phyloP scores from a whole-genome alignment of 208 protist species.

The Borovskyia barvae region DNA sequence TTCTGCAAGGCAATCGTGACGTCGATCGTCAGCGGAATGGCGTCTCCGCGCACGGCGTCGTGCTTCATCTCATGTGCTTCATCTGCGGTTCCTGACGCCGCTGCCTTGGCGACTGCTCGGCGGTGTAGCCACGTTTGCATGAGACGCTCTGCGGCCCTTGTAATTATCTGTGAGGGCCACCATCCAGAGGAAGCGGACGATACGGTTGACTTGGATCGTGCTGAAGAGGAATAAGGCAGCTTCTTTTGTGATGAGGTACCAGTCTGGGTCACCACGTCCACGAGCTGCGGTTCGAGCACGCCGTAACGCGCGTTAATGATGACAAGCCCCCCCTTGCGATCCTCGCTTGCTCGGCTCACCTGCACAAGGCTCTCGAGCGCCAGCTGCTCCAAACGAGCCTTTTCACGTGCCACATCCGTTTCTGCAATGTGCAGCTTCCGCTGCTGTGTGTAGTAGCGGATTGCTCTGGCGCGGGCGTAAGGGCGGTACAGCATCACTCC shows the following conservation, averaged over 20 bases:
- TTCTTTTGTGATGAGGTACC: neutral
- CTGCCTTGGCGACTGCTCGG: neutral
- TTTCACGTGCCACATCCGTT: constrained; percentile 70
- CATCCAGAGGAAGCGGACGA: constrained; percentile 1
- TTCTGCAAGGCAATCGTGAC: constrained; percentile 87
- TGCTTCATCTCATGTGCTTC: constrained; percentile 9
- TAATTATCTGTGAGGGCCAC: constrained; percentile 22
- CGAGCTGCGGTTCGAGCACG: constrained; percentile 63
- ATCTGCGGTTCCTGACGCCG: neutral
- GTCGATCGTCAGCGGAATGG: constrained; percentile 66
- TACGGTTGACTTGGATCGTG: neutral
- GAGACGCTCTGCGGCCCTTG: constrained; percentile 15
- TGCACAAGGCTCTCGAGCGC: constrained; percentile 56
- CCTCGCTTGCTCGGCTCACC: constrained; percentile 48
- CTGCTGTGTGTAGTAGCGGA: constrained; percentile 37
- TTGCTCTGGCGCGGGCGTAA: constrained; percentile 40
- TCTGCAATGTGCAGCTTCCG: constrained; percentile 66
- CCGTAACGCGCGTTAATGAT: constrained; percentile 88
- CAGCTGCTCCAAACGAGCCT: constrained; percentile 66
- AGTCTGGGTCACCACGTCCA: constrained; percentile 23
- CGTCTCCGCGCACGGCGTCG: constrained; percentile 26
- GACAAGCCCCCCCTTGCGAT: constrained; percentile 72
- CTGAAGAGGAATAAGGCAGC: neutral
- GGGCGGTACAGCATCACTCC: constrained; percentile 43
- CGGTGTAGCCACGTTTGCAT: constrained; percentile 9